These are phyloP conservation scores for Dissophora globulifera DNA, from an alignment of 192 early-diverging fungal genomes.

Conservation along the genomic window DNA sequence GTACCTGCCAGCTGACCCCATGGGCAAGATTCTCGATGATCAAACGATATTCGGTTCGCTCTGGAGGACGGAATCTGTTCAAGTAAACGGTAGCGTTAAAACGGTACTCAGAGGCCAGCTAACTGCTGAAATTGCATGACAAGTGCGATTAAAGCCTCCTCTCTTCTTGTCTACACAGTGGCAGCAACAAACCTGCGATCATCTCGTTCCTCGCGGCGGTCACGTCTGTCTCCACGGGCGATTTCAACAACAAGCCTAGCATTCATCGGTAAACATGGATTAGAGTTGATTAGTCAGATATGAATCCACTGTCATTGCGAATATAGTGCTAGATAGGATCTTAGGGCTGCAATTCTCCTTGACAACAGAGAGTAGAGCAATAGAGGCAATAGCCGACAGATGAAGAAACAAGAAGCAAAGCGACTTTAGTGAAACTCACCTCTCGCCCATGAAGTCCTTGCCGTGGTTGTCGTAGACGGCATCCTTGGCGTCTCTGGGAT, in stretches of 20 bases:
- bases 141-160: neutral
- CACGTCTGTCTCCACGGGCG: constrained; percentile 73
- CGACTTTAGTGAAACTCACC: constrained; percentile 58
- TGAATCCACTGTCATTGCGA: too few species aligned
- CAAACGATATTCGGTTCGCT: constrained; percentile 74
- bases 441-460: constrained; percentile 84
- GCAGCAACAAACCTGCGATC: constrained; percentile 43
- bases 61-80: constrained; percentile 56
- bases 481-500: constrained; percentile 88
- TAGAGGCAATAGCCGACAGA: neutral
- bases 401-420: neutral
- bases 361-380: neutral
- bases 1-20: constrained; percentile 87
- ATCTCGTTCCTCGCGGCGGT: constrained; percentile 62
- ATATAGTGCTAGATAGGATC: too few species aligned
- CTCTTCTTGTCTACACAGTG: neutral
- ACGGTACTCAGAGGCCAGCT: too few species aligned
- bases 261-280: neutral
- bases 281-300: neutral
- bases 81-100: too few species aligned
- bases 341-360: too few species aligned
- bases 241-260: constrained; percentile 83
- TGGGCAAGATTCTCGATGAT: constrained; percentile 86
- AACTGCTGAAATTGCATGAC: too few species aligned
- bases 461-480: constrained; percentile 88